A percentile compares a stretch with the other conserved stretches of the same genome.
phyloP scores from a whole-genome alignment of 805 yeast genomes.

The Starmerella floris region DNA sequence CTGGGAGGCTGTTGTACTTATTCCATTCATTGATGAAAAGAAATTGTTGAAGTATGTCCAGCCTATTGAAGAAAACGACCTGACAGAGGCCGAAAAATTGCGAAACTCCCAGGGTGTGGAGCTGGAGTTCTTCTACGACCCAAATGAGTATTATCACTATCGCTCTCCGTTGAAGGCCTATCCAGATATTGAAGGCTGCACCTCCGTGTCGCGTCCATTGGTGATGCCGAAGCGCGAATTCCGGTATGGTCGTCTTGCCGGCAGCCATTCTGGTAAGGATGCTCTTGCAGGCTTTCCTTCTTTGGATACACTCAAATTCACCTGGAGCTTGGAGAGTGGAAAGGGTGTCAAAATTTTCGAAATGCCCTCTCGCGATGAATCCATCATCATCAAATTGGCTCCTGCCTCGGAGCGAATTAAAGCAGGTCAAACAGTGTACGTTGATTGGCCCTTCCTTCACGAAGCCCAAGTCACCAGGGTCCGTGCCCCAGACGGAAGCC shows the following conservation, averaged over 20 bases:
- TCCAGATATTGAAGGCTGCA: constrained; percentile 63
- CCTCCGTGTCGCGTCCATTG: constrained; percentile 19
- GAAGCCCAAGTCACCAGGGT: constrained; percentile 63
- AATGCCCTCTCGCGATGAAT: constrained; percentile 69
- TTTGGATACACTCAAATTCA: constrained; percentile 54
- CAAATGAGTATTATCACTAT: constrained; percentile 54
- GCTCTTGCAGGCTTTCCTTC: constrained; percentile 86
- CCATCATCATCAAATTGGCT: constrained; percentile 54
- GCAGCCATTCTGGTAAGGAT: constrained; percentile 56
- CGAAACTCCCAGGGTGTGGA: constrained; percentile 69
- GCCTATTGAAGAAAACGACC: constrained; percentile 41
- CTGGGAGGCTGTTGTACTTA: constrained; percentile 94
- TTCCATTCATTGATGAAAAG: constrained; percentile 79
- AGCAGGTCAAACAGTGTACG: constrained; percentile 49
- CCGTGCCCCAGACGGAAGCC: constrained; percentile 35
- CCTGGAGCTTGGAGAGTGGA: constrained; percentile 34
- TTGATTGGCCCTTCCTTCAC: constrained; percentile 81
- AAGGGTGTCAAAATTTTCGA: constrained; percentile 69
- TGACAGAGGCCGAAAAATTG: constrained; percentile 54
- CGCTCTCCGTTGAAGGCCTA: constrained; percentile 66
- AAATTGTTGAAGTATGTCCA: constrained; percentile 60
- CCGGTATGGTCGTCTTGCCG: constrained; percentile 44
- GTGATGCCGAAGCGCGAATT: constrained; percentile 8
- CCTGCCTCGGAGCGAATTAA: constrained; percentile 28
- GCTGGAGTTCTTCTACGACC: constrained; percentile 56